These are phyloP conservation scores for Myriosclerotinia curreyana DNA, from an alignment of 2,329 filamentous ascomycete species.

Conservation along the genomic window DNA sequence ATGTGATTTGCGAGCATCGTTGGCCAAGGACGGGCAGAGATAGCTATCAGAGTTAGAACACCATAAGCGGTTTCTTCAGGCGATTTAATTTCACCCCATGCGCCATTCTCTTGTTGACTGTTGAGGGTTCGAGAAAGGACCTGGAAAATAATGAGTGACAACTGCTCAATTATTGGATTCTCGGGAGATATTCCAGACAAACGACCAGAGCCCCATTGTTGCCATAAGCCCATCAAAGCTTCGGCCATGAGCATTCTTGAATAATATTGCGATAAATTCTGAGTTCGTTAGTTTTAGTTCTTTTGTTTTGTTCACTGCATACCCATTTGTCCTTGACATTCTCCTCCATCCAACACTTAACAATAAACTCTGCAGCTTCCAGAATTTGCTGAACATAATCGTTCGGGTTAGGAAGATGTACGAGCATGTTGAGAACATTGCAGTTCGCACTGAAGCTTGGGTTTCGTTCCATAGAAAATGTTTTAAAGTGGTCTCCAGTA, in stretches of 20 bases:
- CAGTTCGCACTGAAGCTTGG: background rate
- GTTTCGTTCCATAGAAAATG: conserved; percentile 3
- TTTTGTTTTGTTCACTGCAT: background rate
- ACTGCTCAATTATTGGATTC: background rate
- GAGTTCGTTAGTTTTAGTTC: too few relatives aligned
- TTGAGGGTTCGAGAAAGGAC: background rate
- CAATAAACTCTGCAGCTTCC: background rate
- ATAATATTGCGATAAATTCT: background rate
- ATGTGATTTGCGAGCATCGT: background rate
- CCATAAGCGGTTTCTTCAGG: conserved; percentile 7
- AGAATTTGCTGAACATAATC: background rate
- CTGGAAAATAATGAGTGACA: background rate
- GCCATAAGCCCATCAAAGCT: background rate
- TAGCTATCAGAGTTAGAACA: background rate
- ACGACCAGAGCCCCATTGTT: background rate
- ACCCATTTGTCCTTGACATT: conserved; percentile 5
- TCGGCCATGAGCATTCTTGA: background rate
- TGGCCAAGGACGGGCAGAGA: background rate
- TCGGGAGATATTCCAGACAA: background rate
- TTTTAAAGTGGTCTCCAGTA: conserved; percentile 5
- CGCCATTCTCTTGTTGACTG: background rate
- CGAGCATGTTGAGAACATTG: too few relatives aligned
- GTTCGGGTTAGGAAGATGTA: too few relatives aligned
- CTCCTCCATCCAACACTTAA: background rate
- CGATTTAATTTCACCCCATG: background rate